Evolutionary conservation across 106 monocot species (phyloP), one percentile per base, ranked within the genome.

Genomic region (Posidonia australis): DNA sequence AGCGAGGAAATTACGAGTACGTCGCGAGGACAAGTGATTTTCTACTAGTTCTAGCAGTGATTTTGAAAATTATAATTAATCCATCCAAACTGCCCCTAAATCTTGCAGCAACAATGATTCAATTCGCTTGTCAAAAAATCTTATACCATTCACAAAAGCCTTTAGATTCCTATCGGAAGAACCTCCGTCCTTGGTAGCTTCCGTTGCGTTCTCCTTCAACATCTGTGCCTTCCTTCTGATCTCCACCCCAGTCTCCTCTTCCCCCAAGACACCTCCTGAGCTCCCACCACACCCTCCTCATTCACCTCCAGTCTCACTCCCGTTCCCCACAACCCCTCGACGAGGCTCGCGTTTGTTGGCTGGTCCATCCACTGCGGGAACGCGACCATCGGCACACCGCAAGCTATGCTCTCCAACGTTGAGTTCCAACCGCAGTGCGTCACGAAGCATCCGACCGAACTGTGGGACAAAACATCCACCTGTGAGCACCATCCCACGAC

Each of bases 371-470:
- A 55, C 46, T 31, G 54, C 31, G 79, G 79, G 18, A 66, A 49
- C 18, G 58, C 64, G 64, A 79, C 59, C 79, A 69, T 79, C 21
- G 79, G 79, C 14, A 79, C 74, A 9, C 79, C 79, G 53, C 53
- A 59, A n/a, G 36, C 59, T 16, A 75, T 22, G 20, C 67, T 55
- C 67, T 75, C 74, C 51, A 68, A 14, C 10, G 68, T 75, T 5
- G 74, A 75, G 68, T 75, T 75, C 74, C 74, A 74, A 0, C 74
- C 68, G 42, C 78, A 73, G 57, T 78, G 78, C 17, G 73, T 77
- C 47, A 81, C 77, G 67, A 82, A 82, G 66, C 82, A 82, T 9
- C 82, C 82, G 29, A 71, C 62, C 4, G 74, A 52, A 10, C 13
- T 14, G 64, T 77, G 76, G 0, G 62, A 67, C 14, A 81, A 58